These are phyloP conservation scores for Podila horticola DNA, from an alignment of 192 early-diverging fungal genomes.

Conservation along the genomic window DNA sequence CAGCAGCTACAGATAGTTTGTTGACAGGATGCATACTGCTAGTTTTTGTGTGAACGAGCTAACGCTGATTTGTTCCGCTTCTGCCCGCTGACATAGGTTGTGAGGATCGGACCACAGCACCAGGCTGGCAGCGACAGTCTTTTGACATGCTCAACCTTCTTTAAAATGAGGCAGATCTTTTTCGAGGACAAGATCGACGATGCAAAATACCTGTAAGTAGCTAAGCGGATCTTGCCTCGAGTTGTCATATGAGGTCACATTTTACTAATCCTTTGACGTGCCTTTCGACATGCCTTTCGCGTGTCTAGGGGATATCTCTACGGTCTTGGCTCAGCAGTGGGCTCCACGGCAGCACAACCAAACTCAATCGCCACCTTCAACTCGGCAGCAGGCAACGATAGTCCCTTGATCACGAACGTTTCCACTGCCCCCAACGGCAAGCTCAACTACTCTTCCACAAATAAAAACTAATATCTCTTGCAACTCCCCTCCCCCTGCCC, in stretches of 20 bases:
- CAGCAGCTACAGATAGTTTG: neutral
- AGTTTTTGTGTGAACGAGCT: too few species aligned
- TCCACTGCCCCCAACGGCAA: slow-evolving; percentile 45
- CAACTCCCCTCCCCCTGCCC: too few species aligned
- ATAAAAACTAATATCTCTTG: slow-evolving; percentile 10
- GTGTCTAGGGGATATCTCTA: slow-evolving; percentile 59
- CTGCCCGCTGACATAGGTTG: slow-evolving; percentile 60
- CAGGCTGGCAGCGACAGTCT: slow-evolving; percentile 98
- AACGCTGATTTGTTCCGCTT: neutral
- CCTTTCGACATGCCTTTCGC: neutral
- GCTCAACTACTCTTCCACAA: slow-evolving; percentile 34
- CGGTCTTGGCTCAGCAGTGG: slow-evolving; percentile 56
- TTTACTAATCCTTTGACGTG: neutral
- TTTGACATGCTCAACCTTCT: slow-evolving; percentile 97
- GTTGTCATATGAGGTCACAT: neutral
- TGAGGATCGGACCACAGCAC: slow-evolving; percentile 96
- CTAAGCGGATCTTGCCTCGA: too few species aligned
- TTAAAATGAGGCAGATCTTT: slow-evolving; percentile 96
- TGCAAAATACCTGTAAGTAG: slow-evolving; percentile 81
- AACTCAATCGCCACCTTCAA: slow-evolving; percentile 51
- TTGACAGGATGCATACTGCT: too few species aligned
- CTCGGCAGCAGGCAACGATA: slow-evolving; percentile 51
- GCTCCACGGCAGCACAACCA: slow-evolving; percentile 44
- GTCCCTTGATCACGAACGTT: slow-evolving; percentile 46
- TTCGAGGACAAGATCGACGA: slow-evolving; percentile 98